Conservation (phyloP, 2,329 filamentous ascomycete genomes). For the Botrytis fabae region DNA sequence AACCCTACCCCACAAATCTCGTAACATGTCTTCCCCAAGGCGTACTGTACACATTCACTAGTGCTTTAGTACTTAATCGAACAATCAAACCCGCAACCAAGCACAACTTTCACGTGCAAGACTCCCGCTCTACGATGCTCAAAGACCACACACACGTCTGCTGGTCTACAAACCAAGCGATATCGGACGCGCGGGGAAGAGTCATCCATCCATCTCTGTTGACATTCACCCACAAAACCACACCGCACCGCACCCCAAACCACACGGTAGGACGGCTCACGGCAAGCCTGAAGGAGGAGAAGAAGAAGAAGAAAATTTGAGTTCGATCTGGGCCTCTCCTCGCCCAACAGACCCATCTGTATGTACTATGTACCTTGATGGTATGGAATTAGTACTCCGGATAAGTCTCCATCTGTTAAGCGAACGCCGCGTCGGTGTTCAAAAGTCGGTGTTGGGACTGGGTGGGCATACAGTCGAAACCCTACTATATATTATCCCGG, state of each 20-base stretch:
- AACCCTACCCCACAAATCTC: neutral
- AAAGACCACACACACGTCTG: neutral
- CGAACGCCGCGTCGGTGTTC: slow-evolving; percentile 10
- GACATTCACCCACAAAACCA: neutral
- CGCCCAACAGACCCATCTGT: neutral
- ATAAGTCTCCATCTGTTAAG: neutral
- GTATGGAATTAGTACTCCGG: neutral
- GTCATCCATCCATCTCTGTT: neutral
- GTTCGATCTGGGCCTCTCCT: neutral
- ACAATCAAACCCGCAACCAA: neutral
- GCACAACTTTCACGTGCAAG: neutral
- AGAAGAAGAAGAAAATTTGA: neutral
- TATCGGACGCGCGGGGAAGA: neutral
- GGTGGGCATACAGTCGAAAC: neutral
- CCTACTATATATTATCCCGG: neutral
- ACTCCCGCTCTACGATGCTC: neutral
- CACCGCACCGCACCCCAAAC: neutral
- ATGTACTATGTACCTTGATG: neutral
- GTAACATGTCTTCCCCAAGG: neutral
- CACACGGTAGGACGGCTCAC: neutral
- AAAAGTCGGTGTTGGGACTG: neutral
- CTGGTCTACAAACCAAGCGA: neutral
- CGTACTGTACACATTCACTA: neutral
- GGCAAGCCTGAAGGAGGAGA: neutral
- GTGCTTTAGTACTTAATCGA: neutral